Percentiles rank a stretch among this genome's conserved stretches.
These are phyloP conservation scores for Cudoniella acicularis DNA, from an alignment of 495 filamentous ascomycete genomes.

Conservation along the genomic window DNA sequence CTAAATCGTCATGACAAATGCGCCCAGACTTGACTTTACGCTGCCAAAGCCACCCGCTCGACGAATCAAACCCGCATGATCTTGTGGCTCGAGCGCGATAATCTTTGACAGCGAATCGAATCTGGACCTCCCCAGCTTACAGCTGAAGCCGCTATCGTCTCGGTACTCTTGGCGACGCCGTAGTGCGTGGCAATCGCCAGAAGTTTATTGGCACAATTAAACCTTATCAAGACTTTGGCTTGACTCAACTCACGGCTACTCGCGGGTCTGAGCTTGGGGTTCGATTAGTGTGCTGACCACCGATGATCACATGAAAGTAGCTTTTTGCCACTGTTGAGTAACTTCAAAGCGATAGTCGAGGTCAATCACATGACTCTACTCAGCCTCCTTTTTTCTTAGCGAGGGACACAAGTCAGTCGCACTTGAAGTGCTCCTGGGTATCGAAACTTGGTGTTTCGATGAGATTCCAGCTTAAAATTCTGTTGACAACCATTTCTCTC, in stretches of 20 bases:
- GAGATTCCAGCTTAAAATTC: too few relatives aligned
- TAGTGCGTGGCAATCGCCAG: background rate
- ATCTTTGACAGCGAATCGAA: background rate
- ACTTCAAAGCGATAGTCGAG: background rate
- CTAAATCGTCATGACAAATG: background rate
- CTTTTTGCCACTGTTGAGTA: background rate
- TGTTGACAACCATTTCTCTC: background rate
- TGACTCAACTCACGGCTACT: background rate
- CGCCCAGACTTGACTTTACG: background rate
- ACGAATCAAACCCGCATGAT: background rate
- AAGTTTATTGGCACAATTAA: background rate
- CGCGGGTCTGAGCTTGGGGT: background rate
- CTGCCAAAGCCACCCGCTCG: background rate
- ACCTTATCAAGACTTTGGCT: background rate
- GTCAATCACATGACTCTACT: background rate
- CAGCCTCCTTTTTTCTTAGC: background rate
- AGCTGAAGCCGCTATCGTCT: background rate
- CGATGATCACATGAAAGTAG: background rate
- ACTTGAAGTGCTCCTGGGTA: background rate
- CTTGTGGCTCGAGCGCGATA: background rate
- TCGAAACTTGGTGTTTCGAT: too few relatives aligned
- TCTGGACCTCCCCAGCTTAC: background rate
- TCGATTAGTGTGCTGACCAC: background rate
- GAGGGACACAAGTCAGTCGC: background rate
- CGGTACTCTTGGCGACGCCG: background rate